Percentiles rank a stretch among this genome's conserved stretches.
phyloP scores from a whole-genome alignment of 2,329 filamentous ascomycete species.

The Gaeumannomyces sp. region DNA sequence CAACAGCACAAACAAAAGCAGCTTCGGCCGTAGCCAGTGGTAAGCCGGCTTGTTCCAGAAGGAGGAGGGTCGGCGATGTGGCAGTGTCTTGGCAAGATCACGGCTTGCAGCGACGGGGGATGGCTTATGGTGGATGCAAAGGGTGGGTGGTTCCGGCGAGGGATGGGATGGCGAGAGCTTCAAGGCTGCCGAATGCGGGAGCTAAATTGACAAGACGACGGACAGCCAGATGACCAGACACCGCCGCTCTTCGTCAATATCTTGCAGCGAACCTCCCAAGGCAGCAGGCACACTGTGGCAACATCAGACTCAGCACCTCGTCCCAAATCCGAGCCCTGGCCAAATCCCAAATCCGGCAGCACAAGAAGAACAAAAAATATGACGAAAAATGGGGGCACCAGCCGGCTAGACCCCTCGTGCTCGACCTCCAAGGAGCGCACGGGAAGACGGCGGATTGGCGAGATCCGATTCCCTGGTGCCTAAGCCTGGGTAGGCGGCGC shows the following conservation, averaged over 20 bases:
- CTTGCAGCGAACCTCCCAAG: no score
- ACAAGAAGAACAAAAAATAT: no score
- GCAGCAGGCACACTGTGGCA: no score
- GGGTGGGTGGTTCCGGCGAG: background rate
- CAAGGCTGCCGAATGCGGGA: background rate
- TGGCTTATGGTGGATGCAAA: background rate
- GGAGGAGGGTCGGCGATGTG: background rate
- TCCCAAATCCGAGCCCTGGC: no score
- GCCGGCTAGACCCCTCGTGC: no score
- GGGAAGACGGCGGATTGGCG: background rate
- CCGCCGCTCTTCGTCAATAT: no score
- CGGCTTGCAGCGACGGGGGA: background rate
- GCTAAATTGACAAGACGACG: background rate
- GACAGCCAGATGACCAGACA: background rate
- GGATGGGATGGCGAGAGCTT: background rate
- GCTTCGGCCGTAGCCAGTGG: background rate
- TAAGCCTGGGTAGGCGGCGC: no score
- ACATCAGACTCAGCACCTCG: no score
- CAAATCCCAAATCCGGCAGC: no score
- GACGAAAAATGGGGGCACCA: no score
- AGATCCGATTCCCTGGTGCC: background rate
- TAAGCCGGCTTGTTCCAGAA: background rate
- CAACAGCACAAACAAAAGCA: background rate
- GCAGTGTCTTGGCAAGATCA: background rate
- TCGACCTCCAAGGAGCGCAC: no score